These are phyloP conservation scores for Gyrodon lividus DNA, from an alignment of 768 basidiomycete genomes.

Conservation along the genomic window DNA sequence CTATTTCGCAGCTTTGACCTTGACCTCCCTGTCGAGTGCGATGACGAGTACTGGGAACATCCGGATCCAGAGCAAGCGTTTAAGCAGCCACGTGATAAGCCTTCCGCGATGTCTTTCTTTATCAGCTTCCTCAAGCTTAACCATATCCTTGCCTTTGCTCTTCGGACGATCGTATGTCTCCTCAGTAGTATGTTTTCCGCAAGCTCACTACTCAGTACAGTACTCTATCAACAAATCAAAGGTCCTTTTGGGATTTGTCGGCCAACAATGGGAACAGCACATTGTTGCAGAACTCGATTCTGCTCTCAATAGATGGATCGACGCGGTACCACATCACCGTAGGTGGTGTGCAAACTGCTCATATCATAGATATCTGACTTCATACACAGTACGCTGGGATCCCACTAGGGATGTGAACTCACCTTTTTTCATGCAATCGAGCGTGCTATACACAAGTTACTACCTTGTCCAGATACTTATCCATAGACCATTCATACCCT, in stretches of 20 bases:
- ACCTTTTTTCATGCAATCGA: slow-evolving; percentile 49
- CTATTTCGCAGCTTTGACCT: slow-evolving; percentile 50
- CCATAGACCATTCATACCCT: slow-evolving; percentile 78
- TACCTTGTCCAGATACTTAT: slow-evolving; percentile 66
- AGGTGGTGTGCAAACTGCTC: slow-evolving; percentile 5
- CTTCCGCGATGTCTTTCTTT: slow-evolving; percentile 54
- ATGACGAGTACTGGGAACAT: slow-evolving; percentile 67
- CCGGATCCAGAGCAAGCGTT: slow-evolving; percentile 48
- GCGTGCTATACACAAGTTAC: slow-evolving; percentile 49
- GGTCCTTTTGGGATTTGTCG: slow-evolving; percentile 47
- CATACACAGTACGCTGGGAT: slow-evolving; percentile 41
- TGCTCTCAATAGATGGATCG: slow-evolving; percentile 76
- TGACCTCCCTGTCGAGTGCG: slow-evolving; percentile 63
- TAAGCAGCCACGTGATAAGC: slow-evolving; percentile 62
- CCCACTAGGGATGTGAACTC: slow-evolving; percentile 37
- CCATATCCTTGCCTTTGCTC: slow-evolving; percentile 61
- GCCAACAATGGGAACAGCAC: slow-evolving; percentile 59
- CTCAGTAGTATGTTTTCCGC: background rate
- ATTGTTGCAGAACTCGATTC: slow-evolving; percentile 74
- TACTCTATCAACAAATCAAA: slow-evolving; percentile 71
- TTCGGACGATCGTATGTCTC: slow-evolving; percentile 58
- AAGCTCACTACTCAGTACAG: slow-evolving; percentile 32
- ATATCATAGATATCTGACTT: slow-evolving; percentile 5
- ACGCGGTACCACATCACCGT: slow-evolving; percentile 55
- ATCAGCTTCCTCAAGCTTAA: slow-evolving; percentile 52